Evolutionary conservation across 495 filamentous ascomycete species (phyloP).

Genomic region (Bryoglossum gracile): DNA sequence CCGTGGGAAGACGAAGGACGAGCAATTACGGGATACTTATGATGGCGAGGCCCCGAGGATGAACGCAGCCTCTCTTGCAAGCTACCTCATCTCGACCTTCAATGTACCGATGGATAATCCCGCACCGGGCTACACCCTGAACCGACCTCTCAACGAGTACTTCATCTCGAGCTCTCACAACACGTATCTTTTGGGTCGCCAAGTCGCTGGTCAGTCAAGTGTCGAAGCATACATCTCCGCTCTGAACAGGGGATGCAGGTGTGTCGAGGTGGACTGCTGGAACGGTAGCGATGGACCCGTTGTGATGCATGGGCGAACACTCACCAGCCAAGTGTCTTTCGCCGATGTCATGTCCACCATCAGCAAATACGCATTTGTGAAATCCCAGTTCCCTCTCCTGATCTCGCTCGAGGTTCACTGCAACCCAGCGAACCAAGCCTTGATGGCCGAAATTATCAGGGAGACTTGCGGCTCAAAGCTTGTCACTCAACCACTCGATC

Average conservation of each 20-base stretch:
- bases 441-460: conserved; percentile 88
- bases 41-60: conserved; percentile 49
- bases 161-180: conserved; percentile 99
- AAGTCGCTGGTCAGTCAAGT: conserved; percentile 82
- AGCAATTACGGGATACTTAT: conserved; percentile 28
- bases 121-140: conserved; percentile 51
- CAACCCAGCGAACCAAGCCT: conserved; percentile 68
- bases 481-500: conserved; percentile 63
- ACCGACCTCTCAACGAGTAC: conserved; percentile 90
- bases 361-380: conserved; percentile 82
- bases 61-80: conserved; percentile 65
- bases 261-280: conserved; percentile 97
- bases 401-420: conserved; percentile 96
- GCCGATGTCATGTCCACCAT: conserved; percentile 86
- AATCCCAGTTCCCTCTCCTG: conserved; percentile 77
- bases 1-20: conserved; percentile 48
- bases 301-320: conserved; percentile 83
- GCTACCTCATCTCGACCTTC: conserved; percentile 66
- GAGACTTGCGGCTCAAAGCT: conserved; percentile 72
- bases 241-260: conserved; percentile 83
- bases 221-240: conserved; percentile 90
- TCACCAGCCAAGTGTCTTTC: conserved; percentile 81
- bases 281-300: conserved; percentile 82
- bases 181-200: conserved; percentile 87
- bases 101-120: conserved; percentile 56